Evolutionary conservation across 2,329 filamentous ascomycete species (phyloP), one percentile per base, ranked within the genome.

Genomic region (Capronia coronata): DNA sequence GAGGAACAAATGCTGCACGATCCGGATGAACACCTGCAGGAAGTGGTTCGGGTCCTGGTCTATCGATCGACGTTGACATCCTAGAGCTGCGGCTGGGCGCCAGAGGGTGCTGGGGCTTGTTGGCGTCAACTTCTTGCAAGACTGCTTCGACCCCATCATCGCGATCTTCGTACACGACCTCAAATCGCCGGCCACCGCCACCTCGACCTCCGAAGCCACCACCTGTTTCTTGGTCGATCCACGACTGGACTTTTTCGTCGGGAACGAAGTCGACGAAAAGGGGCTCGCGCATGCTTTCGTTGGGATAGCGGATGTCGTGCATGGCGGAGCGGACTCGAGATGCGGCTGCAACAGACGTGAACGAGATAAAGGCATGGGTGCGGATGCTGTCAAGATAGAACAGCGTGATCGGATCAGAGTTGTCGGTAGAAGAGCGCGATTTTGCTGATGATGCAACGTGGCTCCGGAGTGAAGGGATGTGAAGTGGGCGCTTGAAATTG

Each of bases 181-280:
- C 86, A 81, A 84, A 94, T 19, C 74, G 70, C 9, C 82, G 74
- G 2, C 64, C 64, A 45, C 63, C 61, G 10, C 64, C 66, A 46
- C 64, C 58, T 66, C 64, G 65, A 58, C 55, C 34, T 5, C 34
- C 74, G n/a, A 53, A 54, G 10, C 48, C 49, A 14, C 55, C 55
- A 61, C 72, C 66, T 59, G 82, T 71, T 66, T 94, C 87, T 34
- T 69, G 75, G 6, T 79, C 75, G 51, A 94, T 83, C 88, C 89
- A 97, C 19, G 77, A 76, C 11, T 71, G 66, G 2, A 94, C 76
- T 56, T 81, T 79, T 21, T 87, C 81, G 14, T 84, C 78, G 0
- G 91, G 91, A 16, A 97, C 76, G 65, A 93, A 97, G 65, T 98
- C 93, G 2, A 87, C 87, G 79, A 84, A 94, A 1, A 97, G 75